These are phyloP conservation scores for Lasiodiplodia gonubiensis DNA, from an alignment of 2,329 filamentous ascomycete genomes.

Conservation along the genomic window DNA sequence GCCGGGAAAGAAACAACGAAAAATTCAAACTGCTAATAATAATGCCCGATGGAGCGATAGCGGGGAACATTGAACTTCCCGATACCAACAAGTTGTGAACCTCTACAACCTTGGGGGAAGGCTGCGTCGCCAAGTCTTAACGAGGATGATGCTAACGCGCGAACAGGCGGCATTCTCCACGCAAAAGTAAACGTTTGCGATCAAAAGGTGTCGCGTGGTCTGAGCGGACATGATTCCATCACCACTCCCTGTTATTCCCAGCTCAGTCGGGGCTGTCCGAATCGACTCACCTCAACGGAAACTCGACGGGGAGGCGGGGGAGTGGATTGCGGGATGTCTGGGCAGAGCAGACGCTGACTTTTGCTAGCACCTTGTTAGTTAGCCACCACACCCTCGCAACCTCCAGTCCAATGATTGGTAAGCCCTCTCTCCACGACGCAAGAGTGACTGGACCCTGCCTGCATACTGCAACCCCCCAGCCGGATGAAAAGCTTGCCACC, in stretches of 20 bases:
- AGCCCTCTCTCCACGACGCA: not conserved
- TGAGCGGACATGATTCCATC: conserved; percentile 9
- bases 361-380: conserved; percentile 10
- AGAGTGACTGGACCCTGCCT: not conserved
- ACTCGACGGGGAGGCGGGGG: not conserved
- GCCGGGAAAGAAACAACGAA: not conserved
- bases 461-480: not conserved
- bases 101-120: not conserved
- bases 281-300: conserved; percentile 21
- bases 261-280: not conserved
- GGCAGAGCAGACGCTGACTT: not conserved
- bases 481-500: not conserved
- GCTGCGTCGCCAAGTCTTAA: not conserved
- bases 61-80: not conserved
- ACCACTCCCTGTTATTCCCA: conserved; percentile 3
- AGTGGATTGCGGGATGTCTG: not conserved
- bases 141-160: not conserved
- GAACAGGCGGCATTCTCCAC: not conserved
- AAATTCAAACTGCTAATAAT: not conserved
- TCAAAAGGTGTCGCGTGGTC: not conserved
- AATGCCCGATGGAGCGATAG: not conserved
- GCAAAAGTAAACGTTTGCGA: not conserved
- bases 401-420: conserved; percentile 16
- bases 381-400: conserved; percentile 4
- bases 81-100: not conserved